Evolutionary conservation across 1,284 basidiomycete genomes (phyloP).

Genomic region (Ceratobasidium sp.): DNA sequence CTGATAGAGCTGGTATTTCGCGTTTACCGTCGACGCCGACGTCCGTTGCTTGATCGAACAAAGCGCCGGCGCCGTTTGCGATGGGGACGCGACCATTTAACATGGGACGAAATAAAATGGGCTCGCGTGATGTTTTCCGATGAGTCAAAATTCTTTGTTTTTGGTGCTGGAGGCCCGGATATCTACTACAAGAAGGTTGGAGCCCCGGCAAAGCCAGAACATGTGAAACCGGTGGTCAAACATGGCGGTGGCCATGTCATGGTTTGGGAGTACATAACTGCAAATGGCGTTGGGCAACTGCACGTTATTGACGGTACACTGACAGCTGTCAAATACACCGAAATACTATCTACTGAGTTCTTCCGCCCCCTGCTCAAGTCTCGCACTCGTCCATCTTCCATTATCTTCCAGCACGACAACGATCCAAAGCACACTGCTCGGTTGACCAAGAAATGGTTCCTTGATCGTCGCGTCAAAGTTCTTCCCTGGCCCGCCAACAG

Average conservation of each 20-base stretch:
- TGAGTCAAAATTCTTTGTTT: constrained; percentile 13
- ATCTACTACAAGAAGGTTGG: not conserved
- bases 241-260: constrained; percentile 42
- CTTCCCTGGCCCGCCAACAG: constrained; percentile 23
- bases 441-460: not conserved
- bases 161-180: not conserved
- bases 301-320: constrained; percentile 23
- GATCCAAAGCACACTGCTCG: constrained; percentile 26
- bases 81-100: not conserved
- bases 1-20: not conserved
- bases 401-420: constrained; percentile 15
- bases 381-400: not conserved
- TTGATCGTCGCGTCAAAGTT: not conserved
- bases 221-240: not conserved
- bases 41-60: not conserved
- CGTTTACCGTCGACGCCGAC: not conserved
- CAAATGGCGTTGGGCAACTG: constrained; percentile 24
- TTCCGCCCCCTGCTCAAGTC: not conserved
- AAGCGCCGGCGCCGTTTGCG: not conserved
- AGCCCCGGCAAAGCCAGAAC: not conserved
- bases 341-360: not conserved
- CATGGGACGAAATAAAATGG: not conserved
- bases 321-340: constrained; percentile 2
- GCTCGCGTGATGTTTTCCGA: constrained; percentile 14
- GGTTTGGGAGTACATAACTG: constrained; percentile 44